These are phyloP conservation scores for Beauveria pseudobassiana DNA, from an alignment of 2,329 filamentous ascomycete genomes.

Conservation along the genomic window DNA sequence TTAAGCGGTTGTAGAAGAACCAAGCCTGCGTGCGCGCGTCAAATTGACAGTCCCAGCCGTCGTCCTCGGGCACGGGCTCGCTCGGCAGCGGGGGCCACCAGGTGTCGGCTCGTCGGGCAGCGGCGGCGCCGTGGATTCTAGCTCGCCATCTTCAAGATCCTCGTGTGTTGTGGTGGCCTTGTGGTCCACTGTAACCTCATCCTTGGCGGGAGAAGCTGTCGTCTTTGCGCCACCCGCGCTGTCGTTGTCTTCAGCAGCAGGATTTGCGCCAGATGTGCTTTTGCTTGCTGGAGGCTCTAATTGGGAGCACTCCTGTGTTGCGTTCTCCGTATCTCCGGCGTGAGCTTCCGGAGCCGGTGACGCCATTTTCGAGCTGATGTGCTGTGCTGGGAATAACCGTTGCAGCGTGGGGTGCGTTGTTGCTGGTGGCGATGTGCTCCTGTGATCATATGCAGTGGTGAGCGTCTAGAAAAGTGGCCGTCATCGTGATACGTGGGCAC, in stretches of 20 bases:
- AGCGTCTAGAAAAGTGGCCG: conserved; percentile 26
- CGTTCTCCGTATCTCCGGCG: too few relatives aligned
- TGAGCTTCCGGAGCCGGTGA: neutral
- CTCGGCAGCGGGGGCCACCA: conserved; percentile 25
- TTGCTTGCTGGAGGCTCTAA: neutral
- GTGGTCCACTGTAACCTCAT: neutral
- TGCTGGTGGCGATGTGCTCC: conserved; percentile 12
- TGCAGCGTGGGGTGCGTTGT: neutral
- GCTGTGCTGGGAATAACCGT: neutral
- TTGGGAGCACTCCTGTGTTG: neutral
- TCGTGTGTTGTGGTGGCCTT: neutral
- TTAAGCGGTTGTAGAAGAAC: conserved; percentile 82
- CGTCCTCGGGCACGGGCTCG: conserved; percentile 51
- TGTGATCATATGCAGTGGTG: conserved; percentile 29
- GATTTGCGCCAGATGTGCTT: neutral
- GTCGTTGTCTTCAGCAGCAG: neutral
- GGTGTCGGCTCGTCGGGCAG: conserved; percentile 27
- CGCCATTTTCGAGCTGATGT: neutral
- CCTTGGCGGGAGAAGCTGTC: neutral
- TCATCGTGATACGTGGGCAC: conserved; percentile 33
- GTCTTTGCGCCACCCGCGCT: neutral
- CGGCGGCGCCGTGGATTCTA: conserved; percentile 23
- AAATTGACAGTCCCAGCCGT: conserved; percentile 79
- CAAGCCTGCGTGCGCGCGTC: conserved; percentile 60
- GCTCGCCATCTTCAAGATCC: conserved; percentile 19